Evolutionary conservation across 495 filamentous ascomycete genomes (phyloP).

Genomic region (Saxophila tyrrhenica): DNA sequence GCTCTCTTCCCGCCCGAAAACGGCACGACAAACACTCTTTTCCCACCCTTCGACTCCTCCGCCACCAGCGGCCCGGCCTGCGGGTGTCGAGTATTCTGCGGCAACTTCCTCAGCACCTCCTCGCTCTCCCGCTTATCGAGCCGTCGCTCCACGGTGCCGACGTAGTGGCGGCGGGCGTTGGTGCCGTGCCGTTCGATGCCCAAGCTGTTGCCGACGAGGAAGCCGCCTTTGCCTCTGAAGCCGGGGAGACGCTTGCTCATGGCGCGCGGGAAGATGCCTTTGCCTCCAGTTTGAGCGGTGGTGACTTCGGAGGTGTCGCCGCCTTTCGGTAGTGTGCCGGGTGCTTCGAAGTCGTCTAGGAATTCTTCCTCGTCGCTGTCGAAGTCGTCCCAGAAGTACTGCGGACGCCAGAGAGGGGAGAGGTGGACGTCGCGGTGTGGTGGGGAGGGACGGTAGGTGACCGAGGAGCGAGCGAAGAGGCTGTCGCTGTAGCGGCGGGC

Average conservation of each 20-base stretch:
- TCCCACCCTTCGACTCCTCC: background rate
- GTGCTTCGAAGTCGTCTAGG: slow-evolving; percentile 28
- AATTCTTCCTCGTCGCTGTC: slow-evolving; percentile 36
- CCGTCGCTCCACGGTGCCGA: slow-evolving; percentile 28
- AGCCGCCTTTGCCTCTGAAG: slow-evolving; percentile 22
- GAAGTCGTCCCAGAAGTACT: slow-evolving; percentile 57
- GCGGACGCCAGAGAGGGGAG: slow-evolving; percentile 75
- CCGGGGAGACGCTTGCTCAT: slow-evolving; percentile 21
- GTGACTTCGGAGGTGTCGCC: slow-evolving; percentile 29
- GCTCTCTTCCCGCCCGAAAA: slow-evolving; percentile 33
- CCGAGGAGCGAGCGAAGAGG: slow-evolving; percentile 24
- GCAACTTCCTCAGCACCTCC: slow-evolving; percentile 3
- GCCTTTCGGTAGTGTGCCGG: slow-evolving; percentile 20
- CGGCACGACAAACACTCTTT: background rate
- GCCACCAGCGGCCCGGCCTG: background rate
- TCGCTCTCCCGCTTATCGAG: slow-evolving; percentile 2
- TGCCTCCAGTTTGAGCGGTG: background rate
- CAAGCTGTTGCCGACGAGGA: slow-evolving; percentile 39
- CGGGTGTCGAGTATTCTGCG: background rate
- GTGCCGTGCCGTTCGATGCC: slow-evolving; percentile 41
- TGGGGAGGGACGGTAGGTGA: slow-evolving; percentile 18
- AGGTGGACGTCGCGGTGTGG: slow-evolving; percentile 40
- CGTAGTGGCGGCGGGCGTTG: slow-evolving; percentile 41
- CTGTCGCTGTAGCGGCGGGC: slow-evolving; percentile 31
- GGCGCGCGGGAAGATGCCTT: slow-evolving; percentile 20